Conservation (phyloP, 208 protist species). For the Leishmania aethiopica region DNA sequence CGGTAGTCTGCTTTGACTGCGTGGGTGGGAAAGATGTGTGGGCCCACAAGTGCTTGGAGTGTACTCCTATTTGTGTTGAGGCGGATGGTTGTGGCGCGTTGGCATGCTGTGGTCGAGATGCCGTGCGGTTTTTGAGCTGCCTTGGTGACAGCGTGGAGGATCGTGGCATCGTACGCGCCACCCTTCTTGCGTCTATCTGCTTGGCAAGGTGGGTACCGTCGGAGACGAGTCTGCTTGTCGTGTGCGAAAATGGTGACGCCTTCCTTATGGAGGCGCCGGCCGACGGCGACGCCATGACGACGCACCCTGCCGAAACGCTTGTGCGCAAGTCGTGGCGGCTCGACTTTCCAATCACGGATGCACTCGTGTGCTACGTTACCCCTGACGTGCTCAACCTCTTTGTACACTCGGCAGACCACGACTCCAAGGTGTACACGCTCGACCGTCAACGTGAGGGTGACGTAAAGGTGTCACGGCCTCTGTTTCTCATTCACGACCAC, state of each 20-base stretch:
- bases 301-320: constrained; percentile 40
- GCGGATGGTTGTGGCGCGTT: constrained; percentile 18
- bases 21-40: constrained; percentile 13
- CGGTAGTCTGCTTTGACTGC: constrained; percentile 13
- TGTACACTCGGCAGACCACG: constrained; percentile 79
- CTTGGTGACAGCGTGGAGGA: constrained; percentile 1
- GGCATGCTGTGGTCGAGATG: constrained; percentile 19
- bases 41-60: constrained; percentile 16
- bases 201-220: constrained; percentile 41
- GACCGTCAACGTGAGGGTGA: constrained; percentile 70
- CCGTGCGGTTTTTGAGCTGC: constrained; percentile 23
- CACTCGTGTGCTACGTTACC: constrained; percentile 51
- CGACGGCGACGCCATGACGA: constrained; percentile 14
- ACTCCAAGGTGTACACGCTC: constrained; percentile 84
- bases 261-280: constrained; percentile 49
- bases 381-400: constrained; percentile 67
- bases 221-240: constrained; percentile 42
- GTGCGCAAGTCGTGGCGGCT: constrained; percentile 70
- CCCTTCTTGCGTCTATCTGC: constrained; percentile 28
- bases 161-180: constrained; percentile 23
- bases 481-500: constrained; percentile 80
- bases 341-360: constrained; percentile 72
- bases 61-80: constrained; percentile 15
- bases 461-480: constrained; percentile 57
- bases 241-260: constrained; percentile 68